phyloP scores from a whole-genome alignment of 495 filamentous ascomycete genomes.

The Podospora pseudoanserina region DNA sequence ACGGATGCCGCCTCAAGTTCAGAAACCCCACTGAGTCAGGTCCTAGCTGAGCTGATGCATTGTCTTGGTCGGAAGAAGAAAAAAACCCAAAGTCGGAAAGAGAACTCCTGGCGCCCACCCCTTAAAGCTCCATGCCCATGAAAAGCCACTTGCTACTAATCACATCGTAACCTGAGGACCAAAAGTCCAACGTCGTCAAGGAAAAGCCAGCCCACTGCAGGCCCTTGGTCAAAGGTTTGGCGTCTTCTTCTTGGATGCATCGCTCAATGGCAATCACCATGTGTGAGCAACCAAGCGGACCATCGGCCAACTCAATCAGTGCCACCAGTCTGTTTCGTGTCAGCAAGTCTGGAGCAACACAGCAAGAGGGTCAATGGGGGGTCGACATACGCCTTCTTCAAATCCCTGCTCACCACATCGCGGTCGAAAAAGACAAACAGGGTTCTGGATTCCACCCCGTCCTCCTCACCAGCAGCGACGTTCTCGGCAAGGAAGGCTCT shows the following conservation, averaged over 20 bases:
- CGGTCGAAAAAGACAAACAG: constrained; percentile 87
- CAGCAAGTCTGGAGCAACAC: constrained; percentile 16
- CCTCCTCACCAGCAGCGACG: constrained; percentile 27
- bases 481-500: constrained; percentile 72
- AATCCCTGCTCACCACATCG: constrained; percentile 61
- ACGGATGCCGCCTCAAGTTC: too few relatives aligned
- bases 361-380: background rate
- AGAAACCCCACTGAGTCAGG: too few relatives aligned
- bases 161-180: constrained; percentile 54
- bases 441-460: constrained; percentile 54
- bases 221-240: constrained; percentile 65
- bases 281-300: constrained; percentile 67
- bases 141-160: constrained; percentile 77
- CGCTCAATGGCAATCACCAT: constrained; percentile 80
- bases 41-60: too few relatives aligned
- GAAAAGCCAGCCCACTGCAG: constrained; percentile 93
- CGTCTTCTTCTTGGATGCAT: constrained; percentile 52
- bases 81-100: constrained; percentile 19
- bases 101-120: background rate
- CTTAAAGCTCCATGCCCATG: constrained; percentile 76
- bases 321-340: constrained; percentile 66
- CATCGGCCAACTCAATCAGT: constrained; percentile 79
- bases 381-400: constrained; percentile 84
- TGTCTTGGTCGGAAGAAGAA: background rate
- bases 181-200: constrained; percentile 70